These are phyloP conservation scores for Metarhizium robertsii DNA, from an alignment of 2,329 filamentous ascomycete genomes.

Conservation along the genomic window DNA sequence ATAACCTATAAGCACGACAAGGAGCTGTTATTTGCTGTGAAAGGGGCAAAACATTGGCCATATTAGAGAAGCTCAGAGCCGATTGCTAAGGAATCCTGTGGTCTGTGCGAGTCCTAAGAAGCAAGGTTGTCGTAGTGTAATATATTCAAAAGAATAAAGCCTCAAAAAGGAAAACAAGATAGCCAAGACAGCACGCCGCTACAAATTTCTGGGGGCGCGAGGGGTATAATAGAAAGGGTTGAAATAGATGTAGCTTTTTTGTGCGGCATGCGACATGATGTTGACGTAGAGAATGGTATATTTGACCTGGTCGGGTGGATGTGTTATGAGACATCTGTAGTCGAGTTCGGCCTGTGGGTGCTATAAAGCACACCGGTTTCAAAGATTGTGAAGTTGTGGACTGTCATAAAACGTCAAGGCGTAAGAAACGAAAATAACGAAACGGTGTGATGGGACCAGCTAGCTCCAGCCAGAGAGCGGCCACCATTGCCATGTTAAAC, in stretches of 20 bases:
- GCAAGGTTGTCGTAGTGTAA: background rate
- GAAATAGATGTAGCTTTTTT: background rate
- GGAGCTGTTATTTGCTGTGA: no score
- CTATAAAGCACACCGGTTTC: background rate
- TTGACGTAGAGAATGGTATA: background rate
- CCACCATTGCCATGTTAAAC: background rate
- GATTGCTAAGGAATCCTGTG: background rate
- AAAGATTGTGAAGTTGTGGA: background rate
- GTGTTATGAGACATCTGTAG: background rate
- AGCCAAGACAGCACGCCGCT: background rate
- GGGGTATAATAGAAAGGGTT: background rate
- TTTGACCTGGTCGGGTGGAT: background rate
- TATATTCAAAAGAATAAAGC: background rate
- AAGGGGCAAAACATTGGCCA: background rate
- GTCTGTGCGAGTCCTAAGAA: background rate
- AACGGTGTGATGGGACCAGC: background rate
- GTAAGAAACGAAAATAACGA: background rate
- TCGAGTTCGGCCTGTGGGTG: background rate
- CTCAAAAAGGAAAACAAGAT: background rate
- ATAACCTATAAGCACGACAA: background rate
- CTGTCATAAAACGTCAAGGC: constrained; percentile 9
- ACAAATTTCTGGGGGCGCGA: background rate
- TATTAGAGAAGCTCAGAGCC: background rate
- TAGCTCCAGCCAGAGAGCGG: background rate
- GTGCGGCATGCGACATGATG: background rate